Base-by-base conservation (phyloP, 139 green algal genomes). In the Micractinium sp. region DNA sequence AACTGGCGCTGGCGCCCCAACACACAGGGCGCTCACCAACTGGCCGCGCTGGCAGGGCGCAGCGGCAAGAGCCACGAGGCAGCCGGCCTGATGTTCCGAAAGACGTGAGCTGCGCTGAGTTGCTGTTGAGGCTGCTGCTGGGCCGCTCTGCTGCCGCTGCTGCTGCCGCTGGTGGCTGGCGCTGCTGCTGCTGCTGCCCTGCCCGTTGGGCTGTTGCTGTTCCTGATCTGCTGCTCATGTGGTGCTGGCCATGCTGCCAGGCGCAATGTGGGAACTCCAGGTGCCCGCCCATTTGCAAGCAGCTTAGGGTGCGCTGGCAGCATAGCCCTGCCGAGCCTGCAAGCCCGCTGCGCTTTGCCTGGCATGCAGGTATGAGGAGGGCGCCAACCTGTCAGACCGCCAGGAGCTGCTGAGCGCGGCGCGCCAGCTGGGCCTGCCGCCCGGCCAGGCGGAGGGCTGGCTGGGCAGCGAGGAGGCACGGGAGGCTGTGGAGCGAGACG, bases 11-110 rank as follows among this genome's bases (percentile, higher is more conserved):
- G 81, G 81, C 81, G 81, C 56, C 22, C 81, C 35, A 39, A 53
- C 81, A 85, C 81, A 2, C 53, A 35, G 16, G 53, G 53, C 7
- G 81, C 53, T 31, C 81, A 85, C 56, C 19, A 75, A 60, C 81
- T 85, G n/a, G 53, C 56, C 19, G 81, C n/a, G 7, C 33, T 85
- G 56, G 81, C 81, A 9, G 29, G 81, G 53, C 53, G 81, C 18
- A 60, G 73, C 53, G 81, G 81, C 56, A 35, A 53, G 31, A 85
- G 33, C 53, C 81, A 85, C 81, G 33, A 85, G 56, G 81, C 81
- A 33, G 36, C 33, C 53, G 81, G 36, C 41, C 56, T 73, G 35
- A n/a, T 85, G 81, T 74, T 85, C 81, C 56, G 81, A 18, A 15
- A 31, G 56, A 74, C 53, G 81, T 73, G 81, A 85, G 78, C 47